A percentile compares a stretch with the other conserved stretches of the same genome.
These are phyloP conservation scores for Homolaphlyctis polyrhiza DNA, from an alignment of 371 early-diverging fungal species.

Conservation along the genomic window DNA sequence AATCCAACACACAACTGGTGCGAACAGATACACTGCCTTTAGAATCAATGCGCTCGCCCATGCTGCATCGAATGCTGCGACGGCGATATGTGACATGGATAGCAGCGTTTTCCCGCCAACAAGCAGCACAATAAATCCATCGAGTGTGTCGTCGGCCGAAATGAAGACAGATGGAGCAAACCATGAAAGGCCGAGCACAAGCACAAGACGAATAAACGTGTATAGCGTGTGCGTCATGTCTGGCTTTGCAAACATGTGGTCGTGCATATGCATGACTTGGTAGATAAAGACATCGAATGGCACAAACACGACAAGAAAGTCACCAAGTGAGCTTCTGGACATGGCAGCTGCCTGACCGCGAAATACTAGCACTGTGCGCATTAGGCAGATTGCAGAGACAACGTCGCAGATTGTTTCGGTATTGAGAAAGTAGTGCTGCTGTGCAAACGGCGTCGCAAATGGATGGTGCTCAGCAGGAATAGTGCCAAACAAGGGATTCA, in stretches of 20 bases:
- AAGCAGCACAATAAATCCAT: background rate
- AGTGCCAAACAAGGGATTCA: background rate
- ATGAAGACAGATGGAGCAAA: background rate
- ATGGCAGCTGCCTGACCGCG: background rate
- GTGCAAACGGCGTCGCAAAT: background rate
- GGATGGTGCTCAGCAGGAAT: background rate
- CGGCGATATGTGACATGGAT: background rate
- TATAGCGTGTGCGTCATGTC: background rate
- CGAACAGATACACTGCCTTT: background rate
- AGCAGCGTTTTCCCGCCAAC: background rate
- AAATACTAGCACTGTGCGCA: background rate
- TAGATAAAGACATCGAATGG: background rate
- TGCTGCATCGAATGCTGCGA: background rate
- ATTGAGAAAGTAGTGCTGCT: background rate
- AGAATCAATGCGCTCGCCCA: background rate
- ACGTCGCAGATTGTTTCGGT: background rate
- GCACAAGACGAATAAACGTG: background rate
- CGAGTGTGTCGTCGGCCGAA: background rate
- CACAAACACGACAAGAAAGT: conserved; percentile 1
- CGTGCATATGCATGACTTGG: conserved; percentile 3
- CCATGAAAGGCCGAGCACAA: background rate
- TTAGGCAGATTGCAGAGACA: background rate
- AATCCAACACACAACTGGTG: background rate
- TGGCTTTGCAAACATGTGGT: background rate
- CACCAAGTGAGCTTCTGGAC: background rate